Conservation (phyloP, 1,284 basidiomycete genomes). For the Wallemia hederae region DNA sequence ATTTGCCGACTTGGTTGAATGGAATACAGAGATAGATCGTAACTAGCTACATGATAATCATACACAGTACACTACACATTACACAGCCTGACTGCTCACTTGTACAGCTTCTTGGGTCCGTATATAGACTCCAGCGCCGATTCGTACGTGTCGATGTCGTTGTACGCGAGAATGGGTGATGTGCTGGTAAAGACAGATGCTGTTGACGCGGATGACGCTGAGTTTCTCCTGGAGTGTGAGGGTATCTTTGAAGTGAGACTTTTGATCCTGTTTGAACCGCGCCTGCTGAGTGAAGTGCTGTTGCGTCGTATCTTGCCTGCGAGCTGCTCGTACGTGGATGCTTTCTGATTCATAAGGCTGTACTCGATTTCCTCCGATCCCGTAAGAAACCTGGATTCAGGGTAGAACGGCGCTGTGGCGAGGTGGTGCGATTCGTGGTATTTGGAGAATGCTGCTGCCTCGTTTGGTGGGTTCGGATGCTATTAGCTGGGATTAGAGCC, state of each 20-base stretch:
- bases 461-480: neutral
- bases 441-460: neutral
- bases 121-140: too few species aligned
- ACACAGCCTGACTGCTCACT: too few species aligned
- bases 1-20: conserved; percentile 33
- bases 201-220: too few species aligned
- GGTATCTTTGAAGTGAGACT: neutral
- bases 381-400: neutral
- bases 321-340: neutral
- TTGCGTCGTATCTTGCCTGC: neutral
- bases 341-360: neutral
- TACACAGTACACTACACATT: too few species aligned
- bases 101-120: too few species aligned
- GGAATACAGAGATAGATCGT: conserved; percentile 10
- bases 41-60: too few species aligned
- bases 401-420: neutral
- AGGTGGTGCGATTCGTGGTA: neutral
- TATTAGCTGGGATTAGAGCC: neutral
- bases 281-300: too few species aligned
- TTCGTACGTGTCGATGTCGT: too few species aligned
- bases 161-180: too few species aligned
- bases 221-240: too few species aligned
- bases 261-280: too few species aligned
- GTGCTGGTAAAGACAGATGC: too few species aligned
- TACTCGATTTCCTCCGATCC: neutral